phyloP scores from a whole-genome alignment of 2,329 filamentous ascomycete genomes.

The Calonectria hongkongensis region DNA sequence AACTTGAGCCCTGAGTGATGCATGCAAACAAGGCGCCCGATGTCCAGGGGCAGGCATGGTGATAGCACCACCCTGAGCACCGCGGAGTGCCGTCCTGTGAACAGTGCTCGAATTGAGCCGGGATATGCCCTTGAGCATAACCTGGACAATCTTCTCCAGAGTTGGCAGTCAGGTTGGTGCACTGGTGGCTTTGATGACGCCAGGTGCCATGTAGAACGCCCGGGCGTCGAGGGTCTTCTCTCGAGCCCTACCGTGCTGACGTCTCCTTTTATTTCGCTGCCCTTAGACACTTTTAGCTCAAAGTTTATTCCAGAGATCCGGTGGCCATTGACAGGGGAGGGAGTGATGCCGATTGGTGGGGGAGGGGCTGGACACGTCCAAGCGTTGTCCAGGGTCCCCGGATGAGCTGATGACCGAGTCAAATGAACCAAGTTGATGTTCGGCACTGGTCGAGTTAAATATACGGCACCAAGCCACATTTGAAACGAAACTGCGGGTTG shows the following conservation, averaged over 20 bases:
- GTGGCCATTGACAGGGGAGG: background rate
- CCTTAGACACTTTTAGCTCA: background rate
- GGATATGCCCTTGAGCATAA: background rate
- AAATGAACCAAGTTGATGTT: slow-evolving; percentile 6
- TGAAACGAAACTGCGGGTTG: background rate
- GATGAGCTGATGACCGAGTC: slow-evolving; percentile 17
- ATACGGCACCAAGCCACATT: background rate
- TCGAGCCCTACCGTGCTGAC: background rate
- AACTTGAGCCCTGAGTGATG: background rate
- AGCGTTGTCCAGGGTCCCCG: background rate
- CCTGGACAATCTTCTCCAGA: slow-evolving; percentile 17
- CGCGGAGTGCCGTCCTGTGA: background rate
- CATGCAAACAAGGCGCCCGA: slow-evolving; percentile 4
- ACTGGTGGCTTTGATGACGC: slow-evolving; percentile 11
- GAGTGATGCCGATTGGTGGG: slow-evolving; percentile 10
- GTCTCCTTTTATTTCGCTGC: slow-evolving; percentile 10
- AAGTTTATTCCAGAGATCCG: background rate
- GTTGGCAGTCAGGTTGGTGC: background rate
- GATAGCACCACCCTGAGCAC: background rate
- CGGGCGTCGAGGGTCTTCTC: slow-evolving; percentile 2
- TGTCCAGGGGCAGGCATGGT: slow-evolving; percentile 1
- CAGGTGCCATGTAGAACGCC: background rate
- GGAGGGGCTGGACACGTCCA: slow-evolving; percentile 1
- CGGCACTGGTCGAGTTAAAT: background rate
- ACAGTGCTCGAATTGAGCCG: slow-evolving; percentile 1